phyloP scores from a whole-genome alignment of 2,329 filamentous ascomycete species.

The Cryphonectria radicalis region DNA sequence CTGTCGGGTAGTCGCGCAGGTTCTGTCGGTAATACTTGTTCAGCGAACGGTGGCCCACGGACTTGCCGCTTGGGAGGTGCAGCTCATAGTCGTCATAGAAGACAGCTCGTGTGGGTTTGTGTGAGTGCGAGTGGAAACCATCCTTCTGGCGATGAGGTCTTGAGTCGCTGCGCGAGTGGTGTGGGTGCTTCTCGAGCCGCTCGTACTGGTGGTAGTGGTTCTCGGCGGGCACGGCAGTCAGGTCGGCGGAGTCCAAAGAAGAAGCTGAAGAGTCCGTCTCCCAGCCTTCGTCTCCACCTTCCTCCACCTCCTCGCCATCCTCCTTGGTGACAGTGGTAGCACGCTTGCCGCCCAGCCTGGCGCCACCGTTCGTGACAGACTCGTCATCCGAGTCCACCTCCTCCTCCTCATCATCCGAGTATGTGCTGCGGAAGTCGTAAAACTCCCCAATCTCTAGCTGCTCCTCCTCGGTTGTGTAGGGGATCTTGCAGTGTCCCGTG shows the following conservation, averaged over 20 bases:
- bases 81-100: constrained; percentile 94
- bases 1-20: constrained; percentile 78
- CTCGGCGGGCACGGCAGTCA: constrained; percentile 78
- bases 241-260: constrained; percentile 83
- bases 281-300: constrained; percentile 77
- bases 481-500: constrained; percentile 95
- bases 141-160: constrained; percentile 75
- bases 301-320: constrained; percentile 56
- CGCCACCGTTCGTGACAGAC: constrained; percentile 59
- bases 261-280: constrained; percentile 94
- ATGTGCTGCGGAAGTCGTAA: constrained; percentile 96
- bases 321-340: constrained; percentile 54
- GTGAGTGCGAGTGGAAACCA: constrained; percentile 81
- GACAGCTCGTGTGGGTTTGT: constrained; percentile 74
- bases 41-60: constrained; percentile 86
- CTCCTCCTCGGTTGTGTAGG: constrained; percentile 84
- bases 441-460: constrained; percentile 94
- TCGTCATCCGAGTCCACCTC: constrained; percentile 61
- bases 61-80: constrained; percentile 86
- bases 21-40: constrained; percentile 93
- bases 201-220: constrained; percentile 72
- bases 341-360: constrained; percentile 70
- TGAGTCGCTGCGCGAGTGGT: constrained; percentile 74
- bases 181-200: constrained; percentile 71
- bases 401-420: constrained; percentile 78